These are phyloP conservation scores for Apiotrichum mycotoxinovorans DNA, from an alignment of 1,284 basidiomycete species.

Conservation along the genomic window DNA sequence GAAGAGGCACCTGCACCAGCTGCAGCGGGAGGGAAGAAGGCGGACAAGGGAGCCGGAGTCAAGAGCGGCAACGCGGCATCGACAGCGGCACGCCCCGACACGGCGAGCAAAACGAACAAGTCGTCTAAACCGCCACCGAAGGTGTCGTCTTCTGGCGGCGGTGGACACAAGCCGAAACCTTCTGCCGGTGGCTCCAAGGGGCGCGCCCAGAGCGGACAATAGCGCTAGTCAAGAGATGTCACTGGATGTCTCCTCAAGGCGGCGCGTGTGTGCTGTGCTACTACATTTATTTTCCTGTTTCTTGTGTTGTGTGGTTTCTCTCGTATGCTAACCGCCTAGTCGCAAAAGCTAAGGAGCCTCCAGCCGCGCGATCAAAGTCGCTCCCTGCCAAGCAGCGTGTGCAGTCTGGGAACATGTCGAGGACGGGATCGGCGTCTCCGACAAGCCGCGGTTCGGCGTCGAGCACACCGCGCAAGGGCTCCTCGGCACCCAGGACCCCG, in stretches of 20 bases:
- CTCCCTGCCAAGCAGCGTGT: slow-evolving; percentile 37
- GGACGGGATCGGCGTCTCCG: slow-evolving; percentile 1
- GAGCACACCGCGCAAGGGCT: slow-evolving; percentile 52
- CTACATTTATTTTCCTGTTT: neutral
- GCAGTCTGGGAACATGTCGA: neutral
- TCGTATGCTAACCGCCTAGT: slow-evolving; percentile 24
- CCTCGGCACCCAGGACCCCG: slow-evolving; percentile 31
- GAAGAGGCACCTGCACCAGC: neutral
- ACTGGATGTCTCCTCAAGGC: slow-evolving; percentile 17
- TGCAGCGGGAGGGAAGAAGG: neutral
- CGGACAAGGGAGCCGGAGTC: neutral
- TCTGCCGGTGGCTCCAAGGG: neutral
- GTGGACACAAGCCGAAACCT: neutral
- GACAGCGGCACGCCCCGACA: neutral
- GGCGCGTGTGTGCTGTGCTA: slow-evolving; percentile 4
- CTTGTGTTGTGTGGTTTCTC: neutral
- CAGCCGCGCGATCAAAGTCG: slow-evolving; percentile 32
- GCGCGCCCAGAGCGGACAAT: slow-evolving; percentile 10
- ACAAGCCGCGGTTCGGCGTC: slow-evolving; percentile 19
- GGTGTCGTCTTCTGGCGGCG: neutral
- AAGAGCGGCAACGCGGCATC: neutral
- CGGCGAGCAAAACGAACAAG: too few species aligned
- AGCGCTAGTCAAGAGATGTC: slow-evolving; percentile 23
- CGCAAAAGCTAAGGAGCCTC: slow-evolving; percentile 29
- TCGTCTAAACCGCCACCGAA: neutral